Evolutionary conservation across 2,329 filamentous ascomycete species (phyloP).

Genomic region (Diaporthe ampelina): DNA sequence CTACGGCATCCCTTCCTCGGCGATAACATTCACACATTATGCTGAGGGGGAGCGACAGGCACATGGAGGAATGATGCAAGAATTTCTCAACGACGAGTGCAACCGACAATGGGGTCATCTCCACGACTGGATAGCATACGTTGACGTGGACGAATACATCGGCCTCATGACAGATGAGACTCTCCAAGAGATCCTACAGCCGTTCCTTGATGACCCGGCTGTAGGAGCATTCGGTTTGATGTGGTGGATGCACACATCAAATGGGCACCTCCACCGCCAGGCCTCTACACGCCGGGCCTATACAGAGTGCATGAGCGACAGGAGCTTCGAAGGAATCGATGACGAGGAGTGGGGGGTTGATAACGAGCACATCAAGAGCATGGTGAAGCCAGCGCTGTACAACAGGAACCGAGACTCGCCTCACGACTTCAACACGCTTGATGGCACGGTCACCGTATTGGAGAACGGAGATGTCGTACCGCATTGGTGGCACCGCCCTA

Average conservation of each 20-base stretch:
- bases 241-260: constrained; percentile 50
- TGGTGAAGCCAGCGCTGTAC: constrained; percentile 29
- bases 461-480: constrained; percentile 45
- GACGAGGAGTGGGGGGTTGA: constrained; percentile 46
- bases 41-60: constrained; percentile 4
- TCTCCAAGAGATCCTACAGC: constrained; percentile 46
- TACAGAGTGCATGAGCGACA: constrained; percentile 43
- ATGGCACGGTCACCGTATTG: constrained; percentile 45
- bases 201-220: constrained; percentile 43
- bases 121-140: constrained; percentile 50
- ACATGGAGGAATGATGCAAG: constrained; percentile 21
- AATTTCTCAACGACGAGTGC: constrained; percentile 27
- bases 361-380: constrained; percentile 30
- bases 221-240: constrained; percentile 51
- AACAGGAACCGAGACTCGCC: constrained; percentile 40
- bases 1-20: constrained; percentile 26
- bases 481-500: constrained; percentile 45
- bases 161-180: constrained; percentile 47
- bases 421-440: constrained; percentile 45
- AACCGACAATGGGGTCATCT: constrained; percentile 43
- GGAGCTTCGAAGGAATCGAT: constrained; percentile 1
- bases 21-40: constrained; percentile 11
- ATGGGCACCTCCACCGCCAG: constrained; percentile 46
- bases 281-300: constrained; percentile 47
- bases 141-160: constrained; percentile 52